Conservation (phyloP, 2,329 filamentous ascomycete species). For the Pyrenophora graminea region DNA sequence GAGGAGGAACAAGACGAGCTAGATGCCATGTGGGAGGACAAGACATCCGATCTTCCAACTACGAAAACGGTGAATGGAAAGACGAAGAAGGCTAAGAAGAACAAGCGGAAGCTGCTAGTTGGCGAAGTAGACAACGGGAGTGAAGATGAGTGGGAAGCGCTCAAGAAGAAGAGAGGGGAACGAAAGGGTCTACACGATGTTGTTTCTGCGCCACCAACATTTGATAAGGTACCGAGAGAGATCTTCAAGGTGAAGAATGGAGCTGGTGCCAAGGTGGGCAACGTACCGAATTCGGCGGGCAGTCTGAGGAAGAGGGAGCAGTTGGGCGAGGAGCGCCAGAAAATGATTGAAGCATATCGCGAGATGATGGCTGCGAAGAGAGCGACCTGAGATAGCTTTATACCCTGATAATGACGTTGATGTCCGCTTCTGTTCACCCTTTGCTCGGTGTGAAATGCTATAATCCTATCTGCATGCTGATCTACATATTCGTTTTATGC, state of each 20-base stretch:
- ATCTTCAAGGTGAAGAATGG: constrained; percentile 68
- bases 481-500: too few species aligned
- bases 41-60: constrained; percentile 66
- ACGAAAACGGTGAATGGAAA: constrained; percentile 48
- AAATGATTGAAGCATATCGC: constrained; percentile 75
- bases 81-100: constrained; percentile 55
- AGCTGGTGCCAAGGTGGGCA: constrained; percentile 67
- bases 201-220: constrained; percentile 74
- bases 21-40: constrained; percentile 67
- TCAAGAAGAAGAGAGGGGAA: constrained; percentile 62
- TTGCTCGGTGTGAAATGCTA: too few species aligned
- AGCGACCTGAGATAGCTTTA: too few species aligned
- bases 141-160: constrained; percentile 76
- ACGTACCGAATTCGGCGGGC: constrained; percentile 70
- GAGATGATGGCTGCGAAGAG: constrained; percentile 62
- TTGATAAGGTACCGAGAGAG: constrained; percentile 65
- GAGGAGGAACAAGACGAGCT: constrained; percentile 63
- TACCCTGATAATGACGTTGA: too few species aligned
- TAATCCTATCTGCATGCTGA: too few species aligned
- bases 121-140: constrained; percentile 59
- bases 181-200: constrained; percentile 63
- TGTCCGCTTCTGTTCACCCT: too few species aligned
- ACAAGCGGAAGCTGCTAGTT: constrained; percentile 57
- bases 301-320: constrained; percentile 75
- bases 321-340: constrained; percentile 68